Percentiles rank a stretch among this genome's conserved stretches.
These are phyloP conservation scores for Prunus fruticosa DNA, from an alignment of 306 rosid species.

Conservation along the genomic window DNA sequence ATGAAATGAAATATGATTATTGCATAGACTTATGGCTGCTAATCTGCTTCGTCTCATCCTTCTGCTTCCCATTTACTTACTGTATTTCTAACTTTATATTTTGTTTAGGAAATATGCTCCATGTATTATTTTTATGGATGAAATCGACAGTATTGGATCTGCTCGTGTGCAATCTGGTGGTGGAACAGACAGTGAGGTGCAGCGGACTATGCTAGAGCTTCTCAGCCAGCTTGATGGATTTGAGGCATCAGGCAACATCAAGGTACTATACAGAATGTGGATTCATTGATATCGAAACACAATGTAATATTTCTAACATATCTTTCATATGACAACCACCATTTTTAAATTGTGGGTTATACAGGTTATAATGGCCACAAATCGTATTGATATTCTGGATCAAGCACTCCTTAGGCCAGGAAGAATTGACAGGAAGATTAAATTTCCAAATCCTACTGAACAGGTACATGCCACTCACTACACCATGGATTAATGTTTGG, in stretches of 20 bases:
- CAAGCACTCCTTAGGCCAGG: constrained; percentile 99
- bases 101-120: constrained; percentile 30
- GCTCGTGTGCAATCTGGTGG: constrained; percentile 99
- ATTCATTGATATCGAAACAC: not conserved
- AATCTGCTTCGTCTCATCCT: not conserved
- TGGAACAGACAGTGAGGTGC: constrained; percentile 97
- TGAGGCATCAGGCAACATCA: constrained; percentile 98
- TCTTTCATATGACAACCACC: not conserved
- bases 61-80: not conserved
- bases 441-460: constrained; percentile 93
- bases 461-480: constrained; percentile 41
- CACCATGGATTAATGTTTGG: not conserved
- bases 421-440: constrained; percentile 92
- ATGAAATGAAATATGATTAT: not conserved
- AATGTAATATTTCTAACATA: not conserved
- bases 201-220: constrained; percentile 98
- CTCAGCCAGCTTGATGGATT: constrained; percentile 99
- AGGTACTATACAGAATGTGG: constrained; percentile 41
- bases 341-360: constrained; percentile 1
- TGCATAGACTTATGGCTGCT: not conserved
- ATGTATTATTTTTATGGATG: not conserved
- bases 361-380: constrained; percentile 98
- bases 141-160: constrained; percentile 71
- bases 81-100: constrained; percentile 11
- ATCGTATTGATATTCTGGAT: constrained; percentile 97